phyloP scores from a whole-genome alignment of 148 eudicot species.

The Pharnaceum exiguum region DNA sequence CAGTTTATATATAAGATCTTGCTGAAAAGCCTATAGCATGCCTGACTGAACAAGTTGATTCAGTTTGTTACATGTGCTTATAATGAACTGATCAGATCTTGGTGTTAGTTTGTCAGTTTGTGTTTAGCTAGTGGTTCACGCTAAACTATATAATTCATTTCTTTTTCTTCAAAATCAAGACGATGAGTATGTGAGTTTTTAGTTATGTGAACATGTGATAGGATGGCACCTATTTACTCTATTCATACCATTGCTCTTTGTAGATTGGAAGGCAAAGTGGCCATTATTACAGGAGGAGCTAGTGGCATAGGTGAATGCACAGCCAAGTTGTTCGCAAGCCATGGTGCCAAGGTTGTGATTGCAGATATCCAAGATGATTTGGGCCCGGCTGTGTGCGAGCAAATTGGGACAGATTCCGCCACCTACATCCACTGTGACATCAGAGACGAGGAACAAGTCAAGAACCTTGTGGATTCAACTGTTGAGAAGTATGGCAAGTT shows the following conservation, averaged over 20 bases:
- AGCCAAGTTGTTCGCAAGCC: slow-evolving; percentile 14
- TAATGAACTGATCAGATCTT: too few relatives aligned
- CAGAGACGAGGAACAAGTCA: slow-evolving; percentile 24
- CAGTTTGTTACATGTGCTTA: too few relatives aligned
- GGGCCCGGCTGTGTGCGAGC: slow-evolving; percentile 7
- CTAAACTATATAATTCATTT: too few relatives aligned
- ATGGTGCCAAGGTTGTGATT: slow-evolving; percentile 32
- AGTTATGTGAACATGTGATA: too few relatives aligned
- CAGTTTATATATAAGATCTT: too few relatives aligned
- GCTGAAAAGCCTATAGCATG: too few relatives aligned
- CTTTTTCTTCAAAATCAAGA: too few relatives aligned
- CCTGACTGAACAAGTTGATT: too few relatives aligned
- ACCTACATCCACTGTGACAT: slow-evolving; percentile 35
- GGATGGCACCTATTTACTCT: neutral
- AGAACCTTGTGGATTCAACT: slow-evolving; percentile 14
- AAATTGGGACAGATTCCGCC: slow-evolving; percentile 1
- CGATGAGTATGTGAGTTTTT: too few relatives aligned
- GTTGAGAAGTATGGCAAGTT: slow-evolving; percentile 19
- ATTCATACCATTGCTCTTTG: neutral
- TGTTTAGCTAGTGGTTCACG: too few relatives aligned
- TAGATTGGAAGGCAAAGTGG: slow-evolving; percentile 40
- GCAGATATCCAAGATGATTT: slow-evolving; percentile 31
- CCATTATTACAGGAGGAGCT: slow-evolving; percentile 32
- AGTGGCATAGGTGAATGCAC: slow-evolving; percentile 32
- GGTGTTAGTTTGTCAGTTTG: too few relatives aligned